phyloP scores from a whole-genome alignment of 768 basidiomycete genomes.

The Lepiota venenata region DNA sequence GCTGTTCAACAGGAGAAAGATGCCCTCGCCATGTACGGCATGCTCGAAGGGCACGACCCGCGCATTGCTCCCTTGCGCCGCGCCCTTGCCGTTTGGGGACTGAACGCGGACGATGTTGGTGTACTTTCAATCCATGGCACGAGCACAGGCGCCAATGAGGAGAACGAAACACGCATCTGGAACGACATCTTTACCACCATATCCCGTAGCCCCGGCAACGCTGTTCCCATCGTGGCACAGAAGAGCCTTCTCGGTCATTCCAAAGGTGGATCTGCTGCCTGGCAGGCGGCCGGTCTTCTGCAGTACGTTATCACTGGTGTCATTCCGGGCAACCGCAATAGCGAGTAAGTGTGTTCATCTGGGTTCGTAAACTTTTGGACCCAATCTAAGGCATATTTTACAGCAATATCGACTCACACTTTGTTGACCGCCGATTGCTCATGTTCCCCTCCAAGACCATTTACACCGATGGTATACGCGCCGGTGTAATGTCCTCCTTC shows the following conservation, averaged over 20 bases:
- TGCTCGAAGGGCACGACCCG: conserved; percentile 87
- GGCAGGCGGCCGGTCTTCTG: conserved; percentile 91
- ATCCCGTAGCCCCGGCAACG: conserved; percentile 89
- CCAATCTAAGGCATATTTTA: conserved; percentile 9
- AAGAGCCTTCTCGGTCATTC: conserved; percentile 97
- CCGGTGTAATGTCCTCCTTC: conserved; percentile 92
- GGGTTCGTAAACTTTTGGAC: background rate
- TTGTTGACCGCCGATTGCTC: conserved; percentile 84
- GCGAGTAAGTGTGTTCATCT: conserved; percentile 68
- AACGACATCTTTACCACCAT: conserved; percentile 91
- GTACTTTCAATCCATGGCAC: conserved; percentile 89
- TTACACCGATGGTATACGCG: conserved; percentile 88
- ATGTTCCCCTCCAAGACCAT: conserved; percentile 98
- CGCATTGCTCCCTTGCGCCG: conserved; percentile 89
- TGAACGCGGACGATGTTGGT: conserved; percentile 90
- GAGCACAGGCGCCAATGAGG: conserved; percentile 88
- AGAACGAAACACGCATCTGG: conserved; percentile 97
- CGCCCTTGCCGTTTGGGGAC: conserved; percentile 95
- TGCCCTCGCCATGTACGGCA: conserved; percentile 89
- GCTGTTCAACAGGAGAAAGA: conserved; percentile 91
- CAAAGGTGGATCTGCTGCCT: conserved; percentile 98
- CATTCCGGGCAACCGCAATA: conserved; percentile 93
- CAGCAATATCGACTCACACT: conserved; percentile 91
- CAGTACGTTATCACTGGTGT: conserved; percentile 84
- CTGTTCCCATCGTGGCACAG: conserved; percentile 96